Conservation (phyloP, 148 eudicot species). For the Cornus suecica region DNA sequence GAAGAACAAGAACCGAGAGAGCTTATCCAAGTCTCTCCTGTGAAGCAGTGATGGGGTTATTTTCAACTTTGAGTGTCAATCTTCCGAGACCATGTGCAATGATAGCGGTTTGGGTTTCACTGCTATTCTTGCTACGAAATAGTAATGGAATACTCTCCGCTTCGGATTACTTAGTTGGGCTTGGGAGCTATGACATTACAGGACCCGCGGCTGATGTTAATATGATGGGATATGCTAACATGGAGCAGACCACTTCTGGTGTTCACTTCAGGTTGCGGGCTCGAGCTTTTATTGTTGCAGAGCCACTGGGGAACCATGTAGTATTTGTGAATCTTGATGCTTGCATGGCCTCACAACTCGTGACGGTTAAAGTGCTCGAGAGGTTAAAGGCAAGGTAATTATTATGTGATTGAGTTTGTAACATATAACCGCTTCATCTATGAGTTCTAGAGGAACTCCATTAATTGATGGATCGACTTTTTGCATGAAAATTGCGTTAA, state of each 20-base stretch:
- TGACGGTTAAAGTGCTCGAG: conserved; percentile 84
- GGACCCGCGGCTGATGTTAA: conserved; percentile 95
- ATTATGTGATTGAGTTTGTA: neutral
- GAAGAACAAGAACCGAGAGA: conserved; percentile 25
- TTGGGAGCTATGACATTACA: conserved; percentile 83
- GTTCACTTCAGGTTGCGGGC: conserved; percentile 77
- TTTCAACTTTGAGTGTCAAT: conserved; percentile 4
- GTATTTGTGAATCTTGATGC: conserved; percentile 95
- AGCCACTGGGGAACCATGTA: conserved; percentile 67
- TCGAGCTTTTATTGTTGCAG: conserved; percentile 75
- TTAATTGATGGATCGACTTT: neutral
- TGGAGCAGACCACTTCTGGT: conserved; percentile 63
- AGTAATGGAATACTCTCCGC: conserved; percentile 30
- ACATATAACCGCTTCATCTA: neutral
- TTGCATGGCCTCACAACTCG: conserved; percentile 97
- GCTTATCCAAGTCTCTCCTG: neutral
- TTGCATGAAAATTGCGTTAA: neutral
- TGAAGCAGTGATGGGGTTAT: conserved; percentile 31
- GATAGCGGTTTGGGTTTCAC: conserved; percentile 28
- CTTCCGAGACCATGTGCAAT: conserved; percentile 20
- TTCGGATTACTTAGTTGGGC: conserved; percentile 66
- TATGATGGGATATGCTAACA: conserved; percentile 88
- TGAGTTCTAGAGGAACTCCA: neutral
- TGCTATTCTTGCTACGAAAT: conserved; percentile 25
- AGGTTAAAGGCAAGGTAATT: conserved; percentile 84